These are phyloP conservation scores for Acanthamoeba culbertsoni DNA, from an alignment of 208 protist species.

Conservation along the genomic window DNA sequence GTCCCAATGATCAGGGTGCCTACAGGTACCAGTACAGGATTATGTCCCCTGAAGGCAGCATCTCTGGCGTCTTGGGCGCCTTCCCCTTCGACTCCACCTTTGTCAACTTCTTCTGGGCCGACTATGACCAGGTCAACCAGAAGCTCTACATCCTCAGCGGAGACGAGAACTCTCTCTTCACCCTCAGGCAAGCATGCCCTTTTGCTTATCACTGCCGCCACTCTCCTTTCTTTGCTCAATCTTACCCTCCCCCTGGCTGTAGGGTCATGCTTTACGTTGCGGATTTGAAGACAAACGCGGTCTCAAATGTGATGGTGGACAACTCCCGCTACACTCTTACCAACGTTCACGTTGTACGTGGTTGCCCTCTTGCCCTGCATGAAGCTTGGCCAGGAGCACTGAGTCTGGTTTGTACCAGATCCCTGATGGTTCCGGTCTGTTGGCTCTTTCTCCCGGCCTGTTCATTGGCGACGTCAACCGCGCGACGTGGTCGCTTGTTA, in stretches of 20 bases:
- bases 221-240: not conserved
- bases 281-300: not conserved
- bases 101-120: conserved; percentile 41
- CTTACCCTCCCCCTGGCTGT: not conserved
- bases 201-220: not conserved
- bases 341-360: not conserved
- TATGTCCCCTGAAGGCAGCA: not conserved
- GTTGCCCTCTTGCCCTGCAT: not conserved
- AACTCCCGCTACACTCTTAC: not conserved
- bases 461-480: not conserved
- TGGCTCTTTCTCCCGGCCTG: not conserved
- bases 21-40: conserved; percentile 12
- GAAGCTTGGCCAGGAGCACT: not conserved
- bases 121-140: not conserved
- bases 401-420: no score
- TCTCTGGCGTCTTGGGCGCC: not conserved
- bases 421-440: no score
- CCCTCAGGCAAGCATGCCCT: not conserved
- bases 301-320: not conserved
- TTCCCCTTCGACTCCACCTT: conserved; percentile 33
- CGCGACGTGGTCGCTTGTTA: not conserved
- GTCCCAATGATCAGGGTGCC: not conserved
- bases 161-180: conserved; percentile 10
- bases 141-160: not conserved
- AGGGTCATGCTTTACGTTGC: not conserved